Conservation (phyloP, 2,329 filamentous ascomycete genomes). For the Orbilia quercus region DNA sequence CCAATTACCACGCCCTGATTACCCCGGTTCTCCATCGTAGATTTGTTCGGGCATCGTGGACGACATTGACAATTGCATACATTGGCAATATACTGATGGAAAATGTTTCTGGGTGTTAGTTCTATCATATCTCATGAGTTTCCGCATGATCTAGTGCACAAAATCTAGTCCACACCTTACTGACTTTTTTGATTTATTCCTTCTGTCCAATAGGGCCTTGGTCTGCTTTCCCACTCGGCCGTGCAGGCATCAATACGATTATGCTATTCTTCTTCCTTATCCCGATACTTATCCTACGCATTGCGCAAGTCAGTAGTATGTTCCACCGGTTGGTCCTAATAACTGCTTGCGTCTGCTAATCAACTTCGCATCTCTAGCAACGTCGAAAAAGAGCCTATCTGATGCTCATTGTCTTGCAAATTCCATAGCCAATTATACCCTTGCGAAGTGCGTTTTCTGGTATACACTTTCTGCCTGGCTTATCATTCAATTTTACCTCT, state of each 20-base stretch:
- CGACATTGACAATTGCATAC: conserved; percentile 58
- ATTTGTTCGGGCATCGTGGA: conserved; percentile 58
- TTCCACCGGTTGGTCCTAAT: background rate
- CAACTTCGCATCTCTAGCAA: conserved; percentile 28
- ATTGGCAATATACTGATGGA: conserved; percentile 59
- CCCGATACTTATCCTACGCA: conserved; percentile 59
- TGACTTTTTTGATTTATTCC: background rate
- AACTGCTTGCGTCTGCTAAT: background rate
- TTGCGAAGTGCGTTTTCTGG: conserved; percentile 57
- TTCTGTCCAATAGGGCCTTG: conserved; percentile 57
- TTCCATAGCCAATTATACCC: conserved; percentile 54
- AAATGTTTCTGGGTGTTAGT: conserved; percentile 58
- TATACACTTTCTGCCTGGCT: conserved; percentile 58
- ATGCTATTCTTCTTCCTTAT: conserved; percentile 57
- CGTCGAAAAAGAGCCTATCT: conserved; percentile 56
- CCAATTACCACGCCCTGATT: conserved; percentile 59
- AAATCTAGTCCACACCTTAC: background rate
- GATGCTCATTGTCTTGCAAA: conserved; percentile 56
- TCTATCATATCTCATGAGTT: background rate
- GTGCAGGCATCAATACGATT: conserved; percentile 57
- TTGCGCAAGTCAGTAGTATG: conserved; percentile 59
- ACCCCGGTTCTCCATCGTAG: conserved; percentile 59
- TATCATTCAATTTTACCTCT: conserved; percentile 58
- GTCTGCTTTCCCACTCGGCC: conserved; percentile 58
- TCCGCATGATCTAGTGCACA: too few relatives aligned